Evolutionary conservation across 1,284 basidiomycete genomes (phyloP).

Genomic region (Fistulina hepatica): DNA sequence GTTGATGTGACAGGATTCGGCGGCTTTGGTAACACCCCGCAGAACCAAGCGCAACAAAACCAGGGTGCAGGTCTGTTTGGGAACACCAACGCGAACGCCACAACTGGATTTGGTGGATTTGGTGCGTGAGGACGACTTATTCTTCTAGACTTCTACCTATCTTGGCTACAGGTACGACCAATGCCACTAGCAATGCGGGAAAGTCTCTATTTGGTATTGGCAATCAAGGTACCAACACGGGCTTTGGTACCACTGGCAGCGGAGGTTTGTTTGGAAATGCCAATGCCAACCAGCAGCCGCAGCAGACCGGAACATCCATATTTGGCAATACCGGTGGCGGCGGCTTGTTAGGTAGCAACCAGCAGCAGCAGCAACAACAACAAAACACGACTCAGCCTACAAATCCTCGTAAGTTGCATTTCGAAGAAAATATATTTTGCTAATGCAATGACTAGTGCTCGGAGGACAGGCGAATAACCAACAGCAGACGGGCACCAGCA

Average conservation of each 20-base stretch:
- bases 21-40: constrained; percentile 30
- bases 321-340: constrained; percentile 25
- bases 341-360: constrained; percentile 42
- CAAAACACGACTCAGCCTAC: constrained; percentile 14
- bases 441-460: constrained; percentile 14
- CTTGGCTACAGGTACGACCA: not conserved
- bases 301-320: constrained; percentile 19
- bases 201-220: not conserved
- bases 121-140: constrained; percentile 8
- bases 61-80: constrained; percentile 19
- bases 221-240: not conserved
- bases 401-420: constrained; percentile 5
- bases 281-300: constrained; percentile 11
- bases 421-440: constrained; percentile 4
- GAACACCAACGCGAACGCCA: constrained; percentile 27
- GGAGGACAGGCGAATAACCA: constrained; percentile 17
- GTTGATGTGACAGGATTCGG: constrained; percentile 18
- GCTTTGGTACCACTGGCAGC: constrained; percentile 3
- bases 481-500: constrained; percentile 13
- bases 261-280: constrained; percentile 19
- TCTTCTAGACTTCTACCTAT: not conserved
- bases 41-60: constrained; percentile 17
- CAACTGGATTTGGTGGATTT: constrained; percentile 29
- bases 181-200: not conserved
- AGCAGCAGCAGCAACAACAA: constrained; percentile 23